Base-by-base conservation (phyloP, 148 eudicot genomes). In the Spergularia marina region DNA sequence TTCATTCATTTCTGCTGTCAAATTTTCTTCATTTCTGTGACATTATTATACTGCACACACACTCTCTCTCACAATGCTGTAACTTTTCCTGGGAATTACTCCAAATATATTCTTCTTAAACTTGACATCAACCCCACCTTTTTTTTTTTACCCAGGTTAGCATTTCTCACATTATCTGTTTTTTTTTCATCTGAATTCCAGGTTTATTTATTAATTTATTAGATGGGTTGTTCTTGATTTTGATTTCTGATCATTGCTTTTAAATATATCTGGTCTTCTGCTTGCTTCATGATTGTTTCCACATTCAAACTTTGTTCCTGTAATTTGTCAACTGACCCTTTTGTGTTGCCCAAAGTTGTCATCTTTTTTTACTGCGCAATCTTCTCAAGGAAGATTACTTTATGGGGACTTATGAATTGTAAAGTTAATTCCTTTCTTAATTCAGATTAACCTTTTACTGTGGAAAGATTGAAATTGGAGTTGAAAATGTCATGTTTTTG, bases 101-200 rank as follows among this genome's bases (percentile, higher is more conserved):
- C 44, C 44, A 41, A 41, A 41, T 41, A 23, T 44, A 5, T 10
- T 16, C 17, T 70, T 47, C 12, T 54, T 15, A 44, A 30, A 7
- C 2, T 61, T 51, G 7, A 15, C 10, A 10, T 57, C 52, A 21
- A 53, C 54, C 62, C 77, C 41, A 6, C 1, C 10, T 44, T 44
- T 44, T 44, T 41, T 41, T 6, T 44, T 53, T 39, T 55, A 12
- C 18, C 39, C 51, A 75, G 78, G 78, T 75, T 65, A 34, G 60
- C 11, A 18, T 12, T 53, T 70, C 55, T 54, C 34, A 53, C 59
- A 54, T 47, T 53, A 12, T 14, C 41, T 70, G n/a, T 16, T 65
- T 12, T 65, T 39, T 39, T 3, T 67, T 70, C 70, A 67, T 67
- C 34, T 65, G 14, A 67, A 67, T 47, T 67, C 53, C 20, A 58